Conservation (phyloP, 768 basidiomycete species). For the Boletus edulis region DNA sequence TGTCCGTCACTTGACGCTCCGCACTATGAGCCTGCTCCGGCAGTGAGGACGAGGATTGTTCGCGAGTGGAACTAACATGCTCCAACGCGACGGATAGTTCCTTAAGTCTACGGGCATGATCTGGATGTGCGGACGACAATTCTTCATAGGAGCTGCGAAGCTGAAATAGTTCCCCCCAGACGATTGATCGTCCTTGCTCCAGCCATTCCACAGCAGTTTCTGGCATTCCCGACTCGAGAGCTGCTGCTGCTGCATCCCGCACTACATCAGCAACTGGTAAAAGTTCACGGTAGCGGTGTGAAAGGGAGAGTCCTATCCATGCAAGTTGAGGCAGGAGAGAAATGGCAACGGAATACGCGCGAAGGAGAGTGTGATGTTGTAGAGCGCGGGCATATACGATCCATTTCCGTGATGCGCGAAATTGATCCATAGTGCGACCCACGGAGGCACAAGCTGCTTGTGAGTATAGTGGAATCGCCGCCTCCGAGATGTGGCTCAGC, state of each 20-base stretch:
- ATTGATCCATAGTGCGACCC: not conserved
- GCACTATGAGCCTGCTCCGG: not conserved
- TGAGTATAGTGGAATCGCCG: not conserved
- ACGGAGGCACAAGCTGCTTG: not conserved
- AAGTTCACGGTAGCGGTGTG: constrained; percentile 1
- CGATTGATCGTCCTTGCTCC: constrained; percentile 16
- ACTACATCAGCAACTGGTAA: not conserved
- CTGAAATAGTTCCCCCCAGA: constrained; percentile 11
- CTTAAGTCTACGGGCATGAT: not conserved
- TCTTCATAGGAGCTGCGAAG: constrained; percentile 9
- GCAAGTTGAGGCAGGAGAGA: constrained; percentile 20
- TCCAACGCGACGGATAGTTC: constrained; percentile 1
- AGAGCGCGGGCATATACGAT: not conserved
- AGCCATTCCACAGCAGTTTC: constrained; percentile 16
- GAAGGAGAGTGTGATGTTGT: constrained; percentile 11
- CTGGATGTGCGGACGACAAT: not conserved
- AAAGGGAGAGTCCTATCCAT: not conserved
- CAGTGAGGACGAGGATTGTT: not conserved
- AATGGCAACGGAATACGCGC: constrained; percentile 20
- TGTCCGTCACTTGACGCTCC: not conserved
- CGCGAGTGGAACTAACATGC: not conserved
- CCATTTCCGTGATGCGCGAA: constrained; percentile 10
- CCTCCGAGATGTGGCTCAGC: not conserved
- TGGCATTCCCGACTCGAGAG: not conserved
- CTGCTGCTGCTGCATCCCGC: constrained; percentile 6